A percentile compares a stretch with the other conserved stretches of the same genome.
Evolutionary conservation across 2,329 filamentous ascomycete genomes (phyloP).

Genomic region (Aspergillus eucalypticola): DNA sequence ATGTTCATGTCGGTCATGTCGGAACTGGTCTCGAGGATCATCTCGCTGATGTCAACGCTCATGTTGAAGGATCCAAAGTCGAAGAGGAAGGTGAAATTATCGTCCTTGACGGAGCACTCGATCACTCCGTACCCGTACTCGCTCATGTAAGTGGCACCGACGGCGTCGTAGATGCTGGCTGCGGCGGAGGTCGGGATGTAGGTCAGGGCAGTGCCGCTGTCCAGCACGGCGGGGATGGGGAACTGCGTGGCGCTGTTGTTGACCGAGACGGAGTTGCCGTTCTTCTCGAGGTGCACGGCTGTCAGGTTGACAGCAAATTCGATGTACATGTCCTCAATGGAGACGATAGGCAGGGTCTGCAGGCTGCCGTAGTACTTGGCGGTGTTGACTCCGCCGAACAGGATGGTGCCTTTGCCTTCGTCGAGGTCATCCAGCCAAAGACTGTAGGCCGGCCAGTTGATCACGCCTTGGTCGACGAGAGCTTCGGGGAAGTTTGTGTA

Average conservation of each 20-base stretch:
- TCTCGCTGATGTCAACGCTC: slow-evolving; percentile 56
- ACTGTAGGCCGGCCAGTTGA: slow-evolving; percentile 67
- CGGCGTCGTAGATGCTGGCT: slow-evolving; percentile 54
- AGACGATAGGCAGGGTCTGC: slow-evolving; percentile 65
- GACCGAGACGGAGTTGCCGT: slow-evolving; percentile 11
- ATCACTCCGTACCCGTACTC: slow-evolving; percentile 53
- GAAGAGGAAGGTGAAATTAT: slow-evolving; percentile 53
- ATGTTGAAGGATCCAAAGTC: slow-evolving; percentile 57
- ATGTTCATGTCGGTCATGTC: slow-evolving; percentile 46
- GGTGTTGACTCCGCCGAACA: slow-evolving; percentile 72
- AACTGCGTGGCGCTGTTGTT: slow-evolving; percentile 23
- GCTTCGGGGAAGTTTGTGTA: slow-evolving; percentile 64
- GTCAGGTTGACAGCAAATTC: slow-evolving; percentile 70
- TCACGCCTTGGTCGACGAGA: slow-evolving; percentile 60
- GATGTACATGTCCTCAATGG: slow-evolving; percentile 54
- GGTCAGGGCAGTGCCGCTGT: slow-evolving; percentile 68
- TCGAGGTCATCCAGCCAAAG: slow-evolving; percentile 71
- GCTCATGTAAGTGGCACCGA: slow-evolving; percentile 59
- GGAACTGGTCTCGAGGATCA: slow-evolving; percentile 55
- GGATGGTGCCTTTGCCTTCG: slow-evolving; percentile 61
- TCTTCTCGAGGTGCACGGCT: slow-evolving; percentile 45
- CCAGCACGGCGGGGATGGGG: slow-evolving; percentile 65
- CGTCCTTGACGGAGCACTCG: slow-evolving; percentile 51
- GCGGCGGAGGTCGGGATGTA: slow-evolving; percentile 61
- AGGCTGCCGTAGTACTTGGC: slow-evolving; percentile 62